Percentiles rank a stretch among this genome's conserved stretches.
These are phyloP conservation scores for Scheffersomyces parashehatae DNA, from an alignment of 1,139 yeast genomes.

Conservation along the genomic window DNA sequence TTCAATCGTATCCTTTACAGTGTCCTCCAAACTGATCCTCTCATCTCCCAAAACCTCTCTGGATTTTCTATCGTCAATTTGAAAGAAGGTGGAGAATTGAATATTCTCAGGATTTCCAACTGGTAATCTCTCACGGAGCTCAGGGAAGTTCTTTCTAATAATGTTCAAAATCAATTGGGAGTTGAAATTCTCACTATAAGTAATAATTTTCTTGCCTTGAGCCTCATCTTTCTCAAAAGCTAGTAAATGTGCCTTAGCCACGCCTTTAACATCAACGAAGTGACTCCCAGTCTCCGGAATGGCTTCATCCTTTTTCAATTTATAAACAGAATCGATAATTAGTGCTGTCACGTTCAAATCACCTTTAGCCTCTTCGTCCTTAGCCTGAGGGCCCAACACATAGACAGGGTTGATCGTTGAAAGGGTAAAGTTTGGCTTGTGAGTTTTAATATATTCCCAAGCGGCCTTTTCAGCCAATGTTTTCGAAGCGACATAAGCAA, in stretches of 20 bases:
- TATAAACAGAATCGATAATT: constrained; percentile 18
- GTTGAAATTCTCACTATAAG: constrained; percentile 33
- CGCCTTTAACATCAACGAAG: constrained; percentile 43
- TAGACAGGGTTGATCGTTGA: constrained; percentile 33
- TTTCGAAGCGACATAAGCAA: constrained; percentile 43
- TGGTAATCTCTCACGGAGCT: constrained; percentile 9
- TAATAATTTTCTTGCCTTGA: constrained; percentile 39
- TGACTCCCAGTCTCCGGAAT: constrained; percentile 21
- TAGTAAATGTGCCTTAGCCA: constrained; percentile 38
- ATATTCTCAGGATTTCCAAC: constrained; percentile 20
- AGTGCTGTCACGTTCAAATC: constrained; percentile 20
- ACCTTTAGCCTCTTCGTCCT: constrained; percentile 14
- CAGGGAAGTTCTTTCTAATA: constrained; percentile 17
- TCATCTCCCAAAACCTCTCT: constrained; percentile 17
- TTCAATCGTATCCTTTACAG: constrained; percentile 17
- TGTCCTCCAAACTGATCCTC: constrained; percentile 13
- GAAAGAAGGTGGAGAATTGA: constrained; percentile 15
- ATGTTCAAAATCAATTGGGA: constrained; percentile 38
- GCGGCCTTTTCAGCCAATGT: constrained; percentile 40
- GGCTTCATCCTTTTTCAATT: constrained; percentile 14
- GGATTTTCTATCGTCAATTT: constrained; percentile 14
- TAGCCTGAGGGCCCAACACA: constrained; percentile 21
- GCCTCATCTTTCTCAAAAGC: constrained; percentile 33
- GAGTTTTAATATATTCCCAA: constrained; percentile 30
- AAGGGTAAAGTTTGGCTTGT: constrained; percentile 36